Base-by-base conservation (phyloP, 495 filamentous ascomycete species). In the Xylaria curta region DNA sequence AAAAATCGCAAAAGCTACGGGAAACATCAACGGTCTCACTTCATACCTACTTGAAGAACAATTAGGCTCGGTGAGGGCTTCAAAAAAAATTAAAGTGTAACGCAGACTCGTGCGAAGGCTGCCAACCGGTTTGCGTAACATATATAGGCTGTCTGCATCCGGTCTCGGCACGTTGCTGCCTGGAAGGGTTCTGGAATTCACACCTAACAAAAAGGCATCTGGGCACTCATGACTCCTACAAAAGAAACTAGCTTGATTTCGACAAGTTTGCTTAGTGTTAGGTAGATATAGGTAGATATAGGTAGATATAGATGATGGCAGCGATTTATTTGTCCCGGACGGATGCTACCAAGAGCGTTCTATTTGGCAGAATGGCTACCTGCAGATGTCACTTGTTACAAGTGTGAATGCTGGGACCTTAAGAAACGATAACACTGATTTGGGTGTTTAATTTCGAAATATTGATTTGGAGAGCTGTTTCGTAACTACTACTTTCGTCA, bases 71-170 rank as follows among this genome's bases (percentile, higher is more conserved):
- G 44, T 49, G 65, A 62, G 42, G 36, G 19, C 40, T 36, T 53
- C 36, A 46, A 47, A 51, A 70, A 42, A 64, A 17, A 64, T 63
- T 64, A 31, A 7, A 54, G n/a, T 9, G 59, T 70, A 24, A 46
- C 33, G 64, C 59, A 56, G 68, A 64, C 33, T 54, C 28, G 21
- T 53, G 44, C 66, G 24, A 42, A 54, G 47, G 4, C 47, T 51
- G 28, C 17, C 19, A 40, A 54, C 60, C 59, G 60, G 40, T 61
- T 70, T n/a, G 60, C 42, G 68, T 54, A 40, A 31, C 46, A 21
- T 26, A 21, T 26, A 44, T 12, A 44, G 46, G 26, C 47, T 56
- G 58, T 19, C 42, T 13, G 17, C 24, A 6, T 54, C 10, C 13
- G 8, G 12, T n/a, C 3, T 65, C 62, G 42, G 62, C 12, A 6